These are phyloP conservation scores for Ophiostoma sp. DNA, from an alignment of 2,329 filamentous ascomycete genomes.

Conservation along the genomic window DNA sequence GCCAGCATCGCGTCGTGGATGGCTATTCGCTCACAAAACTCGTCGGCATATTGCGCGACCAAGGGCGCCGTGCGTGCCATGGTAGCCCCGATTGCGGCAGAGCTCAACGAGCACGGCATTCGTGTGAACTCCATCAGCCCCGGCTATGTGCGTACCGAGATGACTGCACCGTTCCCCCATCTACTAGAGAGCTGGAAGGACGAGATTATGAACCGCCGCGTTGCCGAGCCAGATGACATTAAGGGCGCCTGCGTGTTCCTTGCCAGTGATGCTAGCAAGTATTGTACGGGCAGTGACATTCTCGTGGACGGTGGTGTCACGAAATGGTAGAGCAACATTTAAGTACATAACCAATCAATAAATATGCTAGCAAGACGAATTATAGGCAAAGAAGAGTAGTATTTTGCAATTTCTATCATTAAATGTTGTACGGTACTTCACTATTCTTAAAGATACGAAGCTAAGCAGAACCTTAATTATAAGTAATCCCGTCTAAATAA, in stretches of 20 bases:
- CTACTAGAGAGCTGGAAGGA: slow-evolving; percentile 56
- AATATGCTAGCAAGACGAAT: background rate
- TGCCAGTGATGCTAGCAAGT: slow-evolving; percentile 53
- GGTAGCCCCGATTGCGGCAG: slow-evolving; percentile 55
- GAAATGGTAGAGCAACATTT: slow-evolving; percentile 20
- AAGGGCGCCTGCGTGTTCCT: slow-evolving; percentile 57
- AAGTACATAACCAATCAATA: background rate
- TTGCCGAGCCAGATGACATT: slow-evolving; percentile 55
- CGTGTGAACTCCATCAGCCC: slow-evolving; percentile 62
- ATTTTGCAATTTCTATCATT: too few species aligned
- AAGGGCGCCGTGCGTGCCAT: slow-evolving; percentile 62
- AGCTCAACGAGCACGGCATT: slow-evolving; percentile 57
- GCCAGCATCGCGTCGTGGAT: slow-evolving; percentile 52
- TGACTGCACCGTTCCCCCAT: slow-evolving; percentile 66
- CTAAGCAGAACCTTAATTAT: too few species aligned
- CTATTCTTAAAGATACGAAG: too few species aligned
- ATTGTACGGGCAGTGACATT: slow-evolving; percentile 24
- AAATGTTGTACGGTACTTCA: too few species aligned
- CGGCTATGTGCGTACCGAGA: slow-evolving; percentile 63
- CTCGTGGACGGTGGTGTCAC: slow-evolving; percentile 25
- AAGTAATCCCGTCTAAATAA: background rate
- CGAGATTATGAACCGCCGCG: slow-evolving; percentile 66
- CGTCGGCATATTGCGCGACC: slow-evolving; percentile 60
- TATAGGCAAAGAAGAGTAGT: too few species aligned
- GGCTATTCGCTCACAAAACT: slow-evolving; percentile 56